A percentile compares a stretch with the other conserved stretches of the same genome.
Evolutionary conservation across 495 filamentous ascomycete species (phyloP).

Genomic region (Hypoxylon crocopeplum): DNA sequence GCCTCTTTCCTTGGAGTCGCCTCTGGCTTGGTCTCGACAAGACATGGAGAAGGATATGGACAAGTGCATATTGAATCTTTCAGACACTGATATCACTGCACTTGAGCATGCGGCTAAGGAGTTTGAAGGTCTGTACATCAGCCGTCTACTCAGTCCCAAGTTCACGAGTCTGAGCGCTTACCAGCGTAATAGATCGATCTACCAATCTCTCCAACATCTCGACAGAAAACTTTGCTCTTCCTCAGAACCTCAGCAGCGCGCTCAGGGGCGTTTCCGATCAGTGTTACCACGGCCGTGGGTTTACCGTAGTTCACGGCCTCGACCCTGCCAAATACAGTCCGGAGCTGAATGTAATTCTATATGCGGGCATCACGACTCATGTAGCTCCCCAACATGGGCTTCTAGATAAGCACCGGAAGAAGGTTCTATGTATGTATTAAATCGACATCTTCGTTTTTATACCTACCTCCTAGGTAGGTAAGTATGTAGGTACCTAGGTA

Average conservation of each 20-base stretch:
- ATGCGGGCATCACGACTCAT: background rate
- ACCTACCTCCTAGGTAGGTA: background rate
- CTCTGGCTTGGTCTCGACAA: conserved; percentile 5
- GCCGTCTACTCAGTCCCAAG: background rate
- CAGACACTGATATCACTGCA: background rate
- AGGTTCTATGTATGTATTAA: conserved; percentile 2
- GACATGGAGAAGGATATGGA: conserved; percentile 4
- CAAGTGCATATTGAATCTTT: background rate
- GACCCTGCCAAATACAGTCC: conserved; percentile 2
- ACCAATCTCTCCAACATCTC: background rate
- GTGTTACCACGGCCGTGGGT: conserved; percentile 3
- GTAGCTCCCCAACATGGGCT: conserved; percentile 3
- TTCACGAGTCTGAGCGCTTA: background rate
- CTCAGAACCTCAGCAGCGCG: background rate
- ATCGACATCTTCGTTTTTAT: background rate
- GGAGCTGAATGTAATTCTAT: background rate
- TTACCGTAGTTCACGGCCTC: conserved; percentile 7
- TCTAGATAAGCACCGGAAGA: background rate
- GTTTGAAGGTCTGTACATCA: background rate
- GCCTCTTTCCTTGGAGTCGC: background rate
- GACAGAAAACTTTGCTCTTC: background rate
- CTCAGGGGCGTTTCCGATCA: background rate
- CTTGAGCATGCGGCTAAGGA: background rate
- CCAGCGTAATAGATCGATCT: background rate
- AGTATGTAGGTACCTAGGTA: too few species aligned